These are phyloP conservation scores for Ogataea hybrid DNA, from an alignment of 1,139 yeast genomes.

Conservation along the genomic window DNA sequence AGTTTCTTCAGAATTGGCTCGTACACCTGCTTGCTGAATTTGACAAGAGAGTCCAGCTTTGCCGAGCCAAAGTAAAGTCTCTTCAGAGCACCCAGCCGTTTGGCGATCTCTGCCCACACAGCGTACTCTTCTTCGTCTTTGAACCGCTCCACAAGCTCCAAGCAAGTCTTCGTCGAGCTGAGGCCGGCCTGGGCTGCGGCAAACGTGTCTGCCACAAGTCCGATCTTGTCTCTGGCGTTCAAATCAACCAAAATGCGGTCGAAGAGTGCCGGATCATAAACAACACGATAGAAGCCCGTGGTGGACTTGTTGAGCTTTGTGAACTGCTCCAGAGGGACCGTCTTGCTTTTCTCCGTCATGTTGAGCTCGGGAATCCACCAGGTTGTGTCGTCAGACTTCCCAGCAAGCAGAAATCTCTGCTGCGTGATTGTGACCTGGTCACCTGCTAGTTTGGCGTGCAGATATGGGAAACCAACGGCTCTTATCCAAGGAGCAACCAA, in stretches of 20 bases:
- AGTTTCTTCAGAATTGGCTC: constrained; percentile 38
- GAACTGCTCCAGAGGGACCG: constrained; percentile 30
- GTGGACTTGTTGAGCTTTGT: constrained; percentile 64
- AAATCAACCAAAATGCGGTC: constrained; percentile 46
- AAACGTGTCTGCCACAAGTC: constrained; percentile 61
- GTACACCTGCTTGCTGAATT: constrained; percentile 43
- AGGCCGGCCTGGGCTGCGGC: constrained; percentile 63
- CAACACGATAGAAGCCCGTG: constrained; percentile 65
- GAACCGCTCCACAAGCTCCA: constrained; percentile 43
- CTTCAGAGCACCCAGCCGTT: constrained; percentile 42
- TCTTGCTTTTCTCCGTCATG: constrained; percentile 18
- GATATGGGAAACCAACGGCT: constrained; percentile 51
- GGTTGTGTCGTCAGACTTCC: constrained; percentile 42
- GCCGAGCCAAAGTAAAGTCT: constrained; percentile 50
- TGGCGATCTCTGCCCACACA: constrained; percentile 65
- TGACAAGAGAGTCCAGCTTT: constrained; percentile 36
- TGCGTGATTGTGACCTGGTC: constrained; percentile 43
- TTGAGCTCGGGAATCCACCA: constrained; percentile 72
- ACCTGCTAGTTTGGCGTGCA: constrained; percentile 35
- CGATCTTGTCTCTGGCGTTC: constrained; percentile 60
- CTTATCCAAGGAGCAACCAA: constrained; percentile 55
- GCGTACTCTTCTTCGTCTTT: constrained; percentile 51
- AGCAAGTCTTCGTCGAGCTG: constrained; percentile 47
- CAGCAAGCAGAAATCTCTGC: constrained; percentile 53
- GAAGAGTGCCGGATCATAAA: constrained; percentile 53